Percentiles rank a stretch among this genome's conserved stretches.
Conservation (phyloP, 2,329 filamentous ascomycete species). For the Scedosporium aurantiacum region DNA sequence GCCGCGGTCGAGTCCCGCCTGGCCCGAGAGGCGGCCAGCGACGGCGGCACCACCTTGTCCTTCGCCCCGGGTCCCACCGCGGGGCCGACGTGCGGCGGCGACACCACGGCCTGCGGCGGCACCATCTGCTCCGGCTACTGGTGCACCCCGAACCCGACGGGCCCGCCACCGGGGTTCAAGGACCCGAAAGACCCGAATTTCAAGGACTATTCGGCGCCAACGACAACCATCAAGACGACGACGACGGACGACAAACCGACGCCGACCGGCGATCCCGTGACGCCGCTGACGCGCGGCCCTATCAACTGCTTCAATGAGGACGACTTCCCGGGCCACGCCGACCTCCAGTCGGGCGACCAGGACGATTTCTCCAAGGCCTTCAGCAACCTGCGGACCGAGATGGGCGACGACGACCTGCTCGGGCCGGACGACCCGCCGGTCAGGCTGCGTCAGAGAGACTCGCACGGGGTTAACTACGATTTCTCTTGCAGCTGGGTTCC, state of each 20-base stretch:
- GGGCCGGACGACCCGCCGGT: no score
- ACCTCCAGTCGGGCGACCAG: constrained; percentile 7
- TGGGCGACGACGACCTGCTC: no score
- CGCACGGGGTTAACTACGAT: constrained; percentile 11
- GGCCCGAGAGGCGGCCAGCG: no score
- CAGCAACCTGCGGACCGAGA: no score
- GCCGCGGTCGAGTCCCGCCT: not conserved
- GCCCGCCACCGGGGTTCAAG: constrained; percentile 3
- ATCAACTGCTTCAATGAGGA: constrained; percentile 11
- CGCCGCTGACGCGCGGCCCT: constrained; percentile 7
- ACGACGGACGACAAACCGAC: no score
- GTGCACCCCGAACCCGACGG: constrained; percentile 11
- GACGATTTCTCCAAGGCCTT: not conserved
- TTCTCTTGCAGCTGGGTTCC: constrained; percentile 10
- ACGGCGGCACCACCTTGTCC: no score
- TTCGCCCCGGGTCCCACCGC: not conserved
- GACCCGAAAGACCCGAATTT: no score
- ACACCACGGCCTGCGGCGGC: constrained; percentile 12
- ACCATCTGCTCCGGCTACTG: constrained; percentile 14
- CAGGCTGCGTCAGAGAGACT: constrained; percentile 3
- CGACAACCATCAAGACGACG: no score
- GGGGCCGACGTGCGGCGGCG: constrained; percentile 10
- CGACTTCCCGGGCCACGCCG: constrained; percentile 12
- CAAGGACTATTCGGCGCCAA: no score
- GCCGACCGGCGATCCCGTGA: no score